Evolutionary conservation across 805 yeast genomes (phyloP), one percentile per base, ranked within the genome.

Genomic region (Saturnispora serradocipensis): DNA sequence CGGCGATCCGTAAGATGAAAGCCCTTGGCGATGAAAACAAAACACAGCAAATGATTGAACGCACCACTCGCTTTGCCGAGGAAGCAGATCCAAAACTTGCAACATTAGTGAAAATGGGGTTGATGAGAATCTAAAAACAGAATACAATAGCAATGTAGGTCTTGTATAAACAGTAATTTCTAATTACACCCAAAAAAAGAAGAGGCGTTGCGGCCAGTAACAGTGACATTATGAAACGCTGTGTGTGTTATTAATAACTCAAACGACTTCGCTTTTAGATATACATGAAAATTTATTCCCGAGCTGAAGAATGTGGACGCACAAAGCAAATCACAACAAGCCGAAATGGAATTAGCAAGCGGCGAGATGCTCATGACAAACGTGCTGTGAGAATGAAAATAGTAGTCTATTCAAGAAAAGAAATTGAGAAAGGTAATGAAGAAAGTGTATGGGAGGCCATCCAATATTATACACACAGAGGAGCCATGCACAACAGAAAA

Each of bases 1-100:
- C 56, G 4, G 30, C 51, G 1, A 18, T 55, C 3, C 48, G 58
- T 20, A 55, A 55, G 45, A 48, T 55, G 50, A 55, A 55, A 16
- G 50, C 43, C 1, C 18, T 55, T 9, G 43, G 49, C 3, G 48
- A 36, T 2, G 45, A 44, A 11, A 43, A 42, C 25, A 44, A 34
- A 25, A n/a, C 28, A 16, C 46, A 48, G 20, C 13, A 27, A 10
- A 53, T 53, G 58, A 15, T 51, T 7, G 20, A 13, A 4, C 39
- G 36, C 16, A 44, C 54, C 13, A 44, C 44, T 20, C 24, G 36
- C 18, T 53, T 50, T 39, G 28, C 53, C 28, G 53, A 55, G n/a
- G 44, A 43, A 20, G 28, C 51, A 25, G 56, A 51, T 11, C 22
- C 52, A 2, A 55, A 55, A 13, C 34, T 45, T 28, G 40, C 43